A percentile compares a stretch with the other conserved stretches of the same genome.
Evolutionary conservation across 805 yeast genomes (phyloP).

Genomic region (Clavispora santaluciae): DNA sequence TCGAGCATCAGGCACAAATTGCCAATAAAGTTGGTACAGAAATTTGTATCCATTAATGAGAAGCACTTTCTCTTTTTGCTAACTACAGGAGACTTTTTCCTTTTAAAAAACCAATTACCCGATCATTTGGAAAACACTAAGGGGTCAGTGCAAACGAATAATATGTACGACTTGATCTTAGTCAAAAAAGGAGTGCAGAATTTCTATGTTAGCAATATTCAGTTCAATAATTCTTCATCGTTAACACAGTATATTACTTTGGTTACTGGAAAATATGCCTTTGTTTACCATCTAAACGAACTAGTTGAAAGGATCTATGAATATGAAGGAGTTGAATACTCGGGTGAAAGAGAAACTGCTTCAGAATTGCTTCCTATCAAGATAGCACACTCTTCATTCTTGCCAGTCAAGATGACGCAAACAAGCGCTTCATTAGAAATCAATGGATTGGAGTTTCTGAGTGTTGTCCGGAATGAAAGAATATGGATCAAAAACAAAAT

Average conservation of each 20-base stretch:
- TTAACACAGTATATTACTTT: slow-evolving; percentile 22
- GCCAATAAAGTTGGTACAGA: slow-evolving; percentile 17
- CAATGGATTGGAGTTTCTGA: slow-evolving; percentile 38
- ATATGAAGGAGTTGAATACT: slow-evolving; percentile 13
- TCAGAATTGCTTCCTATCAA: slow-evolving; percentile 22
- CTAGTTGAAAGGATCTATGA: slow-evolving; percentile 19
- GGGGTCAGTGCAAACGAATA: slow-evolving; percentile 14
- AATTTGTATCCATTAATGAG: slow-evolving; percentile 23
- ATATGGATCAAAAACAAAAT: slow-evolving; percentile 29
- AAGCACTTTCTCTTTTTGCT: slow-evolving; percentile 33
- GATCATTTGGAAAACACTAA: not conserved
- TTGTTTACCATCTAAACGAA: slow-evolving; percentile 24
- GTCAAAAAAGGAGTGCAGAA: slow-evolving; percentile 28
- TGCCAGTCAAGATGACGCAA: slow-evolving; percentile 8
- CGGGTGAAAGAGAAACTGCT: slow-evolving; percentile 12
- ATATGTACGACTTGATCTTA: slow-evolving; percentile 33
- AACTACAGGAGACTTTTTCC: slow-evolving; percentile 34
- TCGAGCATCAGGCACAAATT: slow-evolving; percentile 26
- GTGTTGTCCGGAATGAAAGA: slow-evolving; percentile 22
- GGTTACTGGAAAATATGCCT: slow-evolving; percentile 35
- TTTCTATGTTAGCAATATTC: slow-evolving; percentile 23
- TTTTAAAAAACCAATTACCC: slow-evolving; percentile 29
- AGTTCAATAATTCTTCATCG: slow-evolving; percentile 9
- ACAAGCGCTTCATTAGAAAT: slow-evolving; percentile 29
- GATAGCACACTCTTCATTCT: slow-evolving; percentile 18